Conservation (phyloP, 768 basidiomycete genomes). For the Mrakia hoshinonis region DNA sequence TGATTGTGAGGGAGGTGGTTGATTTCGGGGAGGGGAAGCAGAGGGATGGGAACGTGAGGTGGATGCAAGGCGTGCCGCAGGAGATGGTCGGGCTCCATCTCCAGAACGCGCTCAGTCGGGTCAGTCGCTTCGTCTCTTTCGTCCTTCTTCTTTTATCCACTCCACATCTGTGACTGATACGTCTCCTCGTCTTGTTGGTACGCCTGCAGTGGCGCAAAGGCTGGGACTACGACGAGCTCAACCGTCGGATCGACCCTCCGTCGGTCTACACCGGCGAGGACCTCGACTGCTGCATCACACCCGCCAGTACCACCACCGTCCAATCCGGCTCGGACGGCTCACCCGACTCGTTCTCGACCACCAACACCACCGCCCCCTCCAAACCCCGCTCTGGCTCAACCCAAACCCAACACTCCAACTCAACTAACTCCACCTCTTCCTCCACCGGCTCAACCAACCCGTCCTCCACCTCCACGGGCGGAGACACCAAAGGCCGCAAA, state of each 20-base stretch:
- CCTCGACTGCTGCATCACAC: not conserved
- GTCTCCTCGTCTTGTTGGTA: not conserved
- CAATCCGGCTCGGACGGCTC: not conserved
- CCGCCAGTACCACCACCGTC: not conserved
- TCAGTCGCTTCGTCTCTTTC: not conserved
- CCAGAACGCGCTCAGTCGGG: constrained; percentile 33
- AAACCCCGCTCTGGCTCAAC: constrained; percentile 3
- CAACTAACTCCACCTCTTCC: not conserved
- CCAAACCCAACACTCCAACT: too few relatives aligned
- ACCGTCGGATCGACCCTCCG: constrained; percentile 31
- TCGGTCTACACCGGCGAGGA: constrained; percentile 5
- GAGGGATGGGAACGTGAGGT: constrained; percentile 30
- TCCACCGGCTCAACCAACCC: not conserved
- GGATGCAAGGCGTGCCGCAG: constrained; percentile 34
- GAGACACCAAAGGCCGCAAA: not conserved
- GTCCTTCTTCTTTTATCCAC: not conserved
- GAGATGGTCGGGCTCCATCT: constrained; percentile 34
- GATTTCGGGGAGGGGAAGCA: constrained; percentile 41
- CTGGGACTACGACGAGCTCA: constrained; percentile 43
- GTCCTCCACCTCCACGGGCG: not conserved
- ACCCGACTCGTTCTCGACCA: constrained; percentile 1
- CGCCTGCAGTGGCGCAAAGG: constrained; percentile 42
- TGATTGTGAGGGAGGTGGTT: constrained; percentile 39
- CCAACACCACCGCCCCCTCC: constrained; percentile 1
- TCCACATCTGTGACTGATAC: not conserved